These are phyloP conservation scores for Eucalyptus pumila DNA, from an alignment of 345 rosid genomes.

Conservation along the genomic window DNA sequence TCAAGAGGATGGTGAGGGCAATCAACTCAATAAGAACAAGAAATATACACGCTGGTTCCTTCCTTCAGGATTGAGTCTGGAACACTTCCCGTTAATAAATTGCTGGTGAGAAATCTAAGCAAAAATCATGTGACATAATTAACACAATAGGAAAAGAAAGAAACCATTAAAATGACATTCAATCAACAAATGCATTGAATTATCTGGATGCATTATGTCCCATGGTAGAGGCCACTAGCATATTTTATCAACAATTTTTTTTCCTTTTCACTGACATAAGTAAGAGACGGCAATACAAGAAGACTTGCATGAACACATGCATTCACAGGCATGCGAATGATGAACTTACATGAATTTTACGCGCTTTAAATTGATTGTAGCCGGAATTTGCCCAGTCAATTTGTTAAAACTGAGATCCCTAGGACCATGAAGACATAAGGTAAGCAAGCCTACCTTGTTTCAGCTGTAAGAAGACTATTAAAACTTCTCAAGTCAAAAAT, in stretches of 20 bases:
- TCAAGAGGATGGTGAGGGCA: background rate
- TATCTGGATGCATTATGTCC: background rate
- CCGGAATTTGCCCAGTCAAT: conserved; percentile 25
- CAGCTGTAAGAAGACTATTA: no score
- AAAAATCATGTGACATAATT: background rate
- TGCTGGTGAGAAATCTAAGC: conserved; percentile 22
- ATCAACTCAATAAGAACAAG: background rate
- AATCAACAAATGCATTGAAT: background rate
- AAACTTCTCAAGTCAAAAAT: background rate
- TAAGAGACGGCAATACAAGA: background rate
- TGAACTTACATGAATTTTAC: conserved; percentile 23
- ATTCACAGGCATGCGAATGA: background rate
- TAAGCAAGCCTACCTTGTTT: background rate
- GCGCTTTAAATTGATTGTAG: background rate
- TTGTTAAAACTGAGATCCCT: conserved; percentile 55
- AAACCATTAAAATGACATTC: background rate
- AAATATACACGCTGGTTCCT: conserved; percentile 20
- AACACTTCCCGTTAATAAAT: conserved; percentile 19
- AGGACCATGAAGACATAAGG: background rate
- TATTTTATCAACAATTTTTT: background rate
- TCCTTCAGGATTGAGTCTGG: conserved; percentile 21
- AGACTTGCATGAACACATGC: background rate
- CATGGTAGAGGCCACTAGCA: background rate
- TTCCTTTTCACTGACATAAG: background rate
- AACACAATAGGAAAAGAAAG: background rate